These are phyloP conservation scores for Tardiomyces blankii DNA, from an alignment of 1,139 yeast species.

Conservation along the genomic window DNA sequence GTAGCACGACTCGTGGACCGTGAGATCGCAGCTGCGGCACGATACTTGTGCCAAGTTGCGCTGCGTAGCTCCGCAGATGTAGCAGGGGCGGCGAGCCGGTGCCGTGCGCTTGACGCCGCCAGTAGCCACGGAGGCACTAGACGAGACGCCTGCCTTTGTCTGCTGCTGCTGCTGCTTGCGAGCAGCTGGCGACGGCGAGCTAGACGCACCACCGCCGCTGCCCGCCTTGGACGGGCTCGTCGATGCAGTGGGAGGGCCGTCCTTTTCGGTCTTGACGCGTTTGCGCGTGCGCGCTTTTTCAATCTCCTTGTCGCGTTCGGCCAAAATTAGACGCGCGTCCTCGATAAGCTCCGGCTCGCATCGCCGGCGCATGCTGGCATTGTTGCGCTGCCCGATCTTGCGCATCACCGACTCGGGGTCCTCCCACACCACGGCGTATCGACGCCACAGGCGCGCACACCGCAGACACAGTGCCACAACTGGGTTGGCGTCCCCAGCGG, in stretches of 20 bases:
- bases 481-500: slow-evolving; percentile 26
- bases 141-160: background rate
- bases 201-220: too few species aligned
- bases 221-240: too few species aligned
- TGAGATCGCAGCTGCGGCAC: background rate
- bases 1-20: background rate
- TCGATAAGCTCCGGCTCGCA: slow-evolving; percentile 62
- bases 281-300: slow-evolving; percentile 9
- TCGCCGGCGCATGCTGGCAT: slow-evolving; percentile 31
- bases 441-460: slow-evolving; percentile 85
- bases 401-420: slow-evolving; percentile 58
- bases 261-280: background rate
- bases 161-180: background rate
- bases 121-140: background rate
- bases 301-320: slow-evolving; percentile 33
- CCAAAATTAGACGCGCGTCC: slow-evolving; percentile 51
- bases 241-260: background rate
- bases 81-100: slow-evolving; percentile 20
- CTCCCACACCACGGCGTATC: slow-evolving; percentile 88
- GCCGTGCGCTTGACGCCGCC: slow-evolving; percentile 3
- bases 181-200: too few species aligned
- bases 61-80: background rate
- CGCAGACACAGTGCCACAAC: slow-evolving; percentile 61
- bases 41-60: background rate
- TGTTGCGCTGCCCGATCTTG: slow-evolving; percentile 29